Percentiles rank a stretch among this genome's conserved stretches.
Evolutionary conservation across 768 basidiomycete species (phyloP).

Genomic region (Xerocomellus chrysenteron): DNA sequence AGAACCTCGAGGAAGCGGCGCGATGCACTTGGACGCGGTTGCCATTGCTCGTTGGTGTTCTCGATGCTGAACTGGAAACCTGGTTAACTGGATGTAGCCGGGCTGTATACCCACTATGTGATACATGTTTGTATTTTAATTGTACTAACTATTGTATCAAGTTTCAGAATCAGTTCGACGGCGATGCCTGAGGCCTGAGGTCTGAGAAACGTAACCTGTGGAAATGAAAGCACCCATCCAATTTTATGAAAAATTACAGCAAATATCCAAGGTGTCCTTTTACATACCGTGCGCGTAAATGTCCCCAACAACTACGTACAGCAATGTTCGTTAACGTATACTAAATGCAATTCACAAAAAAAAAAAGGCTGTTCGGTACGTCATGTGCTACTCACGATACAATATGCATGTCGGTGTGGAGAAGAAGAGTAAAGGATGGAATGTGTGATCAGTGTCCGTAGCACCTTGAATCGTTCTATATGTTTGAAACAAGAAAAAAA

Average conservation of each 20-base stretch:
- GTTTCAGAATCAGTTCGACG: neutral
- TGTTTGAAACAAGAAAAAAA: neutral
- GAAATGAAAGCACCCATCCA: neutral
- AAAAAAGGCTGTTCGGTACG: neutral
- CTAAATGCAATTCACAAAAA: conserved; percentile 6
- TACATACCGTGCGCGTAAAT: neutral
- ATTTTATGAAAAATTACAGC: neutral
- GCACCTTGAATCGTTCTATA: neutral
- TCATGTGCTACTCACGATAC: conserved; percentile 11
- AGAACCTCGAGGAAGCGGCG: conserved; percentile 7
- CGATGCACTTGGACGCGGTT: neutral
- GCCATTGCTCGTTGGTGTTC: neutral
- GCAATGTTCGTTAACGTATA: neutral
- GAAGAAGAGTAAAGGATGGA: conserved; percentile 10
- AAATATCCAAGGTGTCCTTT: neutral
- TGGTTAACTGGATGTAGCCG: neutral
- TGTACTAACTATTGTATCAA: neutral
- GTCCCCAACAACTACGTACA: conserved; percentile 1
- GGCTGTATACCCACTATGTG: neutral
- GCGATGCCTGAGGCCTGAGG: neutral
- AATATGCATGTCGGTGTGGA: neutral
- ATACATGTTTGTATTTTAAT: conserved; percentile 5
- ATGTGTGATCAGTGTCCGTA: conserved; percentile 15
- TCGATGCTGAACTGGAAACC: conserved; percentile 7
- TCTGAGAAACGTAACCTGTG: no score